These are phyloP conservation scores for Crithidia thermophila DNA, from an alignment of 208 protist genomes.

Conservation along the genomic window DNA sequence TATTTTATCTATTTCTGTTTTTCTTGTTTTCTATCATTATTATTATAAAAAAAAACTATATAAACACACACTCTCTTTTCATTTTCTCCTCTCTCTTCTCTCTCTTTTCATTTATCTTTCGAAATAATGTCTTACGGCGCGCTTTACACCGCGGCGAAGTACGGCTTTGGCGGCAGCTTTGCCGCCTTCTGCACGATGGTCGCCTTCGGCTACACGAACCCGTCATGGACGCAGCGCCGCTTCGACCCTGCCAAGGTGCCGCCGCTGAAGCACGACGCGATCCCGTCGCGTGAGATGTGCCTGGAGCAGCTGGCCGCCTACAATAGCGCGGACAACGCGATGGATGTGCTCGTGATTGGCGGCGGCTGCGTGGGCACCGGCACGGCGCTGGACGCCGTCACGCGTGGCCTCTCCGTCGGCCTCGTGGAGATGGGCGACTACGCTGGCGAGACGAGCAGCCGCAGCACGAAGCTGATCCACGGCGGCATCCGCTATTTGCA, in stretches of 20 bases:
- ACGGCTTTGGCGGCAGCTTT: conserved; percentile 38
- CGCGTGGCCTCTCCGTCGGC: conserved; percentile 91
- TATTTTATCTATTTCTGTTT: background rate
- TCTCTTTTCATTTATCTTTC: conserved; percentile 1
- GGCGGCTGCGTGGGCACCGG: conserved; percentile 95
- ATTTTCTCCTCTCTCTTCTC: background rate
- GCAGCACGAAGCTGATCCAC: conserved; percentile 97
- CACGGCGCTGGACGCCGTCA: conserved; percentile 93
- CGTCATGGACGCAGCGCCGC: conserved; percentile 74
- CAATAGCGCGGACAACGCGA: conserved; percentile 56
- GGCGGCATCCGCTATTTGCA: conserved; percentile 97
- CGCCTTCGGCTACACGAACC: conserved; percentile 79
- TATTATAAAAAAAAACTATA: no score
- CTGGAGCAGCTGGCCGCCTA: conserved; percentile 44
- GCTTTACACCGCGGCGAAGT: conserved; percentile 49
- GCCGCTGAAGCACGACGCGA: conserved; percentile 40
- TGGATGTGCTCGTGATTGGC: conserved; percentile 96
- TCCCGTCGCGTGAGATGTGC: conserved; percentile 65
- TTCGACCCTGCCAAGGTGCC: conserved; percentile 53
- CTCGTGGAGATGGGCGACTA: conserved; percentile 97
- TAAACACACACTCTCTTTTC: no score
- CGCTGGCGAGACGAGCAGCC: conserved; percentile 93
- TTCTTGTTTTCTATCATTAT: background rate
- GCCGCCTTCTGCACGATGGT: conserved; percentile 56
- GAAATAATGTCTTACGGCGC: conserved; percentile 21